These are phyloP conservation scores for Colletotrichum tanaceti DNA, from an alignment of 2,329 filamentous ascomycete species.

Conservation along the genomic window DNA sequence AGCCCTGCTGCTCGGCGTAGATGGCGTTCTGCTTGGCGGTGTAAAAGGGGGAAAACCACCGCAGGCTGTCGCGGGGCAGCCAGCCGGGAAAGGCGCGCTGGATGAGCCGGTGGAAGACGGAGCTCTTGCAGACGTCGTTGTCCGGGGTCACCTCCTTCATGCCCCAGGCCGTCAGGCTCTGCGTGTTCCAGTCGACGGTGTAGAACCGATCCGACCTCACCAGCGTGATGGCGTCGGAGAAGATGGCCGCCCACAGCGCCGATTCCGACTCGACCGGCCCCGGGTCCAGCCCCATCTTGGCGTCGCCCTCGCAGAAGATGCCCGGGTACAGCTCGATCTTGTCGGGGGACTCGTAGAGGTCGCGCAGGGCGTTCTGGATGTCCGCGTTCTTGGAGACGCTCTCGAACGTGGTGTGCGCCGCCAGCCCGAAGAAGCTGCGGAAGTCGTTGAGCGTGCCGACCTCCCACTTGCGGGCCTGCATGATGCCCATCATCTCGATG, in stretches of 20 bases:
- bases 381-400: conserved; percentile 63
- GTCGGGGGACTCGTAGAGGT: conserved; percentile 63
- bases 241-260: conserved; percentile 67
- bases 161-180: conserved; percentile 56
- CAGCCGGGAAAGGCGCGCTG: background rate
- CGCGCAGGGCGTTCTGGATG: conserved; percentile 56
- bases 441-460: conserved; percentile 66
- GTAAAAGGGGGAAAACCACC: background rate
- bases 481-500: conserved; percentile 60
- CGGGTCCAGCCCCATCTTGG: conserved; percentile 61
- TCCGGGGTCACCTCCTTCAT: background rate
- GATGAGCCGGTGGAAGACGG: background rate
- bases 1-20: background rate
- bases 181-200: conserved; percentile 51
- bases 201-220: conserved; percentile 74
- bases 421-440: conserved; percentile 63
- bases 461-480: conserved; percentile 60
- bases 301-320: conserved; percentile 64
- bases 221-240: conserved; percentile 71
- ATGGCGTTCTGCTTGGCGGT: conserved; percentile 3
- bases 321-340: conserved; percentile 69
- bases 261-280: conserved; percentile 52
- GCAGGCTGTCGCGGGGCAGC: background rate
- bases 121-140: background rate
- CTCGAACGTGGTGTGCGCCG: conserved; percentile 60